phyloP scores from a whole-genome alignment of 1,139 yeast genomes.

The Pneumocystis jirovecii region DNA sequence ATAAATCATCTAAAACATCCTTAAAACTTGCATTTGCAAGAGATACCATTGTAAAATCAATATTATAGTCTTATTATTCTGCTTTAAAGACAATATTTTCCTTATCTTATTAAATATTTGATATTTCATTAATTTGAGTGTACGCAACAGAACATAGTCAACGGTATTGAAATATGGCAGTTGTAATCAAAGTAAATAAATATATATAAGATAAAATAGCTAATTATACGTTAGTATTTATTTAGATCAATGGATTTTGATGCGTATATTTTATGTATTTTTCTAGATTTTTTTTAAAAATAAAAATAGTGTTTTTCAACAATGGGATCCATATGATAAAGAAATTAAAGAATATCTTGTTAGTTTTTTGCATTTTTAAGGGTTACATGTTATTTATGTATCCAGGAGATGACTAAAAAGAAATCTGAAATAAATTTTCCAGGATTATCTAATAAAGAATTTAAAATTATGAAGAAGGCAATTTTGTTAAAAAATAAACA shows the following conservation, averaged over 20 bases:
- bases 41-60: neutral
- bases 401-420: neutral
- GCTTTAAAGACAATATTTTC: too few relatives aligned
- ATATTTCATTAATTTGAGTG: neutral
- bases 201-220: neutral
- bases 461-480: neutral
- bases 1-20: slow-evolving; percentile 40
- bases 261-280: neutral
- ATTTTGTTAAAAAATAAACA: neutral
- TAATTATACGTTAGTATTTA: neutral
- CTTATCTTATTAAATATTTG: neutral
- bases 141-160: too few relatives aligned
- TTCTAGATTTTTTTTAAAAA: neutral
- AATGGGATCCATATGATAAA: neutral
- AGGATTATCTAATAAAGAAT: neutral
- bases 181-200: neutral
- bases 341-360: neutral
- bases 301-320: neutral
- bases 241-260: neutral
- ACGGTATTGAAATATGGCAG: neutral
- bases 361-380: neutral
- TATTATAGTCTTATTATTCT: neutral
- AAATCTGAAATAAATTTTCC: neutral
- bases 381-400: neutral
- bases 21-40: slow-evolving; percentile 36